Percentiles rank a stretch among this genome's conserved stretches.
Conservation (phyloP, 176 grass and related monocot genomes). For the Cenchrus fungigraminus region DNA sequence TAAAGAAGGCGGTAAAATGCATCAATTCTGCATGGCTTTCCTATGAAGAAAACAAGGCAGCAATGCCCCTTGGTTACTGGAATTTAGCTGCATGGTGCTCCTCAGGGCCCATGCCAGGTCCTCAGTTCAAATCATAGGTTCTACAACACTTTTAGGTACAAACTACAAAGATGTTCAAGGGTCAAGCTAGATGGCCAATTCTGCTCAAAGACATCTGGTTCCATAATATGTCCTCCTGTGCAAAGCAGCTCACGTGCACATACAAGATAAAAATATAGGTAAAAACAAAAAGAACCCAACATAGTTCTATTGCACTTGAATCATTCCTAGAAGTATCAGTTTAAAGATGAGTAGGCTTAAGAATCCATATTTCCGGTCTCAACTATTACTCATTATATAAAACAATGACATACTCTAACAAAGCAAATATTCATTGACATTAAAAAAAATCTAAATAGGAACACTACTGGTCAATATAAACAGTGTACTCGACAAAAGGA, state of each 20-base stretch:
- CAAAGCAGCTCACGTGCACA: conserved; percentile 2
- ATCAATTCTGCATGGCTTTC: neutral
- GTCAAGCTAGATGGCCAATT: neutral
- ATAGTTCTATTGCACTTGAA: neutral
- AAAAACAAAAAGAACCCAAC: conserved; percentile 17
- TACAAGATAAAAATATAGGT: neutral
- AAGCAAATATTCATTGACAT: conserved; percentile 3
- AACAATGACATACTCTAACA: neutral
- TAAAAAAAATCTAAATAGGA: neutral
- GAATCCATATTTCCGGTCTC: neutral
- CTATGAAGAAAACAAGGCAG: neutral
- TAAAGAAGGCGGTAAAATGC: neutral
- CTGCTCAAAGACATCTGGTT: neutral
- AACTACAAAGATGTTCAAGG: neutral
- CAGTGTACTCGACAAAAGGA: neutral
- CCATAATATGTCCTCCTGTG: neutral
- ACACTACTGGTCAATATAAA: neutral
- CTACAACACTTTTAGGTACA: neutral
- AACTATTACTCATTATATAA: neutral
- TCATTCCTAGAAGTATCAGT: conserved; percentile 3
- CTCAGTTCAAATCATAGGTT: neutral
- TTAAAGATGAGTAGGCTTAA: neutral
- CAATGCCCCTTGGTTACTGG: neutral
- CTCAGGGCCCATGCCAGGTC: neutral
- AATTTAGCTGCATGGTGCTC: neutral